These are phyloP conservation scores for Falciphora oryzae DNA, from an alignment of 2,329 filamentous ascomycete genomes.

Conservation along the genomic window DNA sequence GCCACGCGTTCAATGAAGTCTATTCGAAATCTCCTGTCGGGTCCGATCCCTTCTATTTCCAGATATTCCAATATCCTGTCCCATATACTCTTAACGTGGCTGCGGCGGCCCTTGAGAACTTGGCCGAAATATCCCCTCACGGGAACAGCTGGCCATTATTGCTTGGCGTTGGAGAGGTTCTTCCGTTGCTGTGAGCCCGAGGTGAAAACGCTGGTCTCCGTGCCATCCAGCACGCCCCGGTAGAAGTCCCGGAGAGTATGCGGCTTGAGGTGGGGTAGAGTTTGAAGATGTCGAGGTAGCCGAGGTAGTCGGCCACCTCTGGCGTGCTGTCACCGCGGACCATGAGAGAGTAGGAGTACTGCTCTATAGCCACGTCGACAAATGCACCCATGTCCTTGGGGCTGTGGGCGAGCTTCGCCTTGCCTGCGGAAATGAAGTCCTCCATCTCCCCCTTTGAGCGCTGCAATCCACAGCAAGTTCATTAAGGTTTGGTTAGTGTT, in stretches of 20 bases:
- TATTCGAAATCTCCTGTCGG: too few species aligned
- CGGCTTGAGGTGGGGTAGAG: conserved; percentile 45
- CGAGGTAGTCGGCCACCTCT: conserved; percentile 46
- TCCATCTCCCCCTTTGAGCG: background rate
- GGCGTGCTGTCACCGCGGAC: conserved; percentile 48
- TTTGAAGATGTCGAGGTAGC: conserved; percentile 45
- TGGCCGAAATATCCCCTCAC: too few species aligned
- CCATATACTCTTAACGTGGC: too few species aligned
- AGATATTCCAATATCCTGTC: too few species aligned
- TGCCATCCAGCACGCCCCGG: conserved; percentile 33
- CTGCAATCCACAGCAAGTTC: too few species aligned
- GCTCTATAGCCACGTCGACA: conserved; percentile 10
- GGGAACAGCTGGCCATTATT: too few species aligned
- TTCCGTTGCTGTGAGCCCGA: too few species aligned
- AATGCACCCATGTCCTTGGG: background rate
- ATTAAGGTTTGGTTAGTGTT: too few species aligned
- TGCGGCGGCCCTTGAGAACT: too few species aligned
- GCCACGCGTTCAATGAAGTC: too few species aligned
- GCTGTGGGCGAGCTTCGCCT: background rate
- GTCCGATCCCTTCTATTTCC: too few species aligned
- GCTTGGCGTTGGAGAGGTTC: too few species aligned
- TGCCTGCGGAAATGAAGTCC: background rate
- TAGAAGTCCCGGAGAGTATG: conserved; percentile 33
- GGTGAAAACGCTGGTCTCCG: conserved; percentile 9
- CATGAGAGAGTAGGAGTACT: conserved; percentile 41